Percentiles rank a stretch among this genome's conserved stretches.
Conservation (phyloP, 257 asterid genomes). For the Anisodus acutangulus region DNA sequence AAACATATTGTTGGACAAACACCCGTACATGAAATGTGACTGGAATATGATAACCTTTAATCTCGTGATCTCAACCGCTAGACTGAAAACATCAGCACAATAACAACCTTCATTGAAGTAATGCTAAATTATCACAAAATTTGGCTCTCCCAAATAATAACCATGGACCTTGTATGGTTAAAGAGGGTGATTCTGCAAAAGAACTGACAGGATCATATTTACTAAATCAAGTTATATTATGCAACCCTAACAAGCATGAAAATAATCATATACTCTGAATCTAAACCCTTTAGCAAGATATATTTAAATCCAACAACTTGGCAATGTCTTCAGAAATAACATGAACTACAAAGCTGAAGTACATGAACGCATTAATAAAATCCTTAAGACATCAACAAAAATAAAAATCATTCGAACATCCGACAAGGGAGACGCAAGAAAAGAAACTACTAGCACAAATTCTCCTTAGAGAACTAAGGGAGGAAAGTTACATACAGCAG, state of each 20-base stretch:
- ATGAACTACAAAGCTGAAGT: too few relatives aligned
- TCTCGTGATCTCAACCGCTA: not conserved
- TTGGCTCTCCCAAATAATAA: not conserved
- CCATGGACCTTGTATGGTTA: not conserved
- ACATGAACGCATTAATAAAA: not conserved
- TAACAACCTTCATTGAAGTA: not conserved
- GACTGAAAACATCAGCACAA: conserved; percentile 15
- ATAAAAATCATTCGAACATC: not conserved
- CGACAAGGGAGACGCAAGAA: not conserved
- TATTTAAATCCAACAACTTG: not conserved
- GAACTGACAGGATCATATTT: not conserved
- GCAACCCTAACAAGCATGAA: not conserved
- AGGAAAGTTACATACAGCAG: conserved; percentile 58
- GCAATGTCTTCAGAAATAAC: not conserved
- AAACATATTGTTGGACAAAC: conserved; percentile 12
- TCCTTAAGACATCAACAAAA: not conserved
- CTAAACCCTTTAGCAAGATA: not conserved
- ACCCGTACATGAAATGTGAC: not conserved
- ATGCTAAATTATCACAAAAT: not conserved
- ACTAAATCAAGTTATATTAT: not conserved
- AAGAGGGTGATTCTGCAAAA: not conserved
- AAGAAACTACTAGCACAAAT: not conserved
- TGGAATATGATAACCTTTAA: not conserved
- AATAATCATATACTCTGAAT: conserved; percentile 1
- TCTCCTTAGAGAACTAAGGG: conserved; percentile 7